Evolutionary conservation across 371 early-diverging fungal genomes (phyloP), one percentile per base, ranked within the genome.

Genomic region (Mortierella sp.): DNA sequence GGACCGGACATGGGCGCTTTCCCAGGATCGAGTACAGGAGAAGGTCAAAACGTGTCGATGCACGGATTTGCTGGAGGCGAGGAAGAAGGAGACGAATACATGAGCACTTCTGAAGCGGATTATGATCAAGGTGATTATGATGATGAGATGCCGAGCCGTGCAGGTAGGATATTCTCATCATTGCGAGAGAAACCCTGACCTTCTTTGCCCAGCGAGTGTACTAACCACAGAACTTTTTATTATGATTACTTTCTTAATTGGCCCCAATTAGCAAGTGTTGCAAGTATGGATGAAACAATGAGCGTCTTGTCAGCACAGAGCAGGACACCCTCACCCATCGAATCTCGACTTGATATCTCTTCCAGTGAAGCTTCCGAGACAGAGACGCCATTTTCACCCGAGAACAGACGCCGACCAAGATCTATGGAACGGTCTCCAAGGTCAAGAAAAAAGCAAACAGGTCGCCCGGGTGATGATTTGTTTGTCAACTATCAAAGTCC

Each of bases 381-480:
- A 43, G 30, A 6, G 68, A 70, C 4, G 26, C 28, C 16, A n/a
- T 50, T 48, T 21, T 51, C 72, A 1, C 37, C 71, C 18, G 60
- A 60, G 14, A 53, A 55, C 2, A 62, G 47, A 9, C 69, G 51
- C 21, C 60, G 15, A 28, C 74, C 19, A 4, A 29, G 64, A 21
- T 73, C 73, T 9, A 0, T 29, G 44, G 62, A 76, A 15, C 1
- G 50, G 7, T 76, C 76, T 2, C 68, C 72, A 2, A 62, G 56
- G 25, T 55, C 72, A 45, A 68, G 64, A 7, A 71, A 51, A 29
- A 76, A 72, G 57, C 77, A 50, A 52, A 51, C 52, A 43, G 66
- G 14, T 19, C 72, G 77, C 1, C 66, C 77, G 7, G 72, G 77
- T 18, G 72, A 77, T 29, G 77, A 77, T 28, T 57, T 77, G 44